Evolutionary conservation across 163 green algal species (phyloP), one percentile per base, ranked within the genome.

Genomic region (Chlamydomonas reinhardtii): DNA sequence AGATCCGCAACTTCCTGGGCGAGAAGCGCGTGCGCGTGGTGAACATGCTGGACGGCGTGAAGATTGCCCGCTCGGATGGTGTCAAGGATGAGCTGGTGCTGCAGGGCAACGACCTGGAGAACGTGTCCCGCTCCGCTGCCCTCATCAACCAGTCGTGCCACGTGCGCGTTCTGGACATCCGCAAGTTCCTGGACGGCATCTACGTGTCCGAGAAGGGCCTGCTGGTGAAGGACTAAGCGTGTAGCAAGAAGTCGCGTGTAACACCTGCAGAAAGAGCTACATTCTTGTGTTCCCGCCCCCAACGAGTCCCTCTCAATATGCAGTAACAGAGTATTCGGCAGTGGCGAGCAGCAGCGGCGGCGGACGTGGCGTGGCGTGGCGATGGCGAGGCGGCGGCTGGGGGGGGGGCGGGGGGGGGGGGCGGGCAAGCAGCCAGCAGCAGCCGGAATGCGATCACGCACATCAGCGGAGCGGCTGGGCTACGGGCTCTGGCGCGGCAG

Each of bases 141-240:
- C 95, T 99, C 56, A 98, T 99, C 93, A 96, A 97, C 92, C 93
- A 96, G 89, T 91, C 89, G 39, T 95, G 94, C 91, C 85, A 93
- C 29, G 94, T 96, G 74, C 94, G 83, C 74, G 89, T 83, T 25
- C 83, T 93, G 96, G 98, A 99, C 91, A 99, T 99, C 94, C 94
- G 98, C 84, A 99, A 99, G 95, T 99, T 99, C 93, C 90, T 99
- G 89, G 98, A 99, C 81, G 98, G 98, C 85, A 96, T 99, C 87
- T 99, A 99, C 87, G 92, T 99, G 39, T 96, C 89, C 71, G 93
- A 96, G 84, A 93, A 90, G 74, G 70, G 86, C 37, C 84, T 88
- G 62, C 72, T 89, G 48, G 66, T 82, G 34, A 83, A 91, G 87
- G 78, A 87, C 25, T 90, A 90, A 52, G 66, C 43, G 31, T 32